These are phyloP conservation scores for Paramecium octaurelia DNA, from an alignment of 73 alveolate species.

Conservation along the genomic window DNA sequence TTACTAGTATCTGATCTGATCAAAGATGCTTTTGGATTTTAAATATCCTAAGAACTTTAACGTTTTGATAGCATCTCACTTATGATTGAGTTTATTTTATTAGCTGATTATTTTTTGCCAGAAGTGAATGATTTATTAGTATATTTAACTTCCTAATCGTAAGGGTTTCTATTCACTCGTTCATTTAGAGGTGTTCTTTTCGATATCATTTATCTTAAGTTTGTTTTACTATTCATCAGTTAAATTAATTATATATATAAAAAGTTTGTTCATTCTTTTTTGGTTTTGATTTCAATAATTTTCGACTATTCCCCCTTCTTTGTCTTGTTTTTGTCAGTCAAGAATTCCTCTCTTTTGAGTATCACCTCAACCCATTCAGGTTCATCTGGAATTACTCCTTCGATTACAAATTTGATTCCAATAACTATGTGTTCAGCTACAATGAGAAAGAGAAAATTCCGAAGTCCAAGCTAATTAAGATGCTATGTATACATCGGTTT, in stretches of 20 bases:
- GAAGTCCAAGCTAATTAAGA: neutral
- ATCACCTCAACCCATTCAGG: conserved; percentile 10
- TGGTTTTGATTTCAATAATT: neutral
- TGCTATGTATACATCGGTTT: neutral
- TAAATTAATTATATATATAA: neutral
- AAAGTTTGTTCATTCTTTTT: neutral
- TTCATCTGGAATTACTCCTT: conserved; percentile 12
- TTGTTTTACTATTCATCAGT: conserved; percentile 24
- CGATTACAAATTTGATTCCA: neutral
- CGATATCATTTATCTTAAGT: neutral
- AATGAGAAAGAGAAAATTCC: neutral
- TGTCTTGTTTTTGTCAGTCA: neutral
- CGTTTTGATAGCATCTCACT: neutral
- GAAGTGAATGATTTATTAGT: conserved; percentile 10
- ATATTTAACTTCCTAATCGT: neutral
- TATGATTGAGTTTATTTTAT: conserved; percentile 12
- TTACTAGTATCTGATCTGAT: neutral
- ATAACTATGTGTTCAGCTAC: conserved; percentile 2
- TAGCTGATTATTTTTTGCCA: conserved; percentile 15
- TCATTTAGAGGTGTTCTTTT: neutral
- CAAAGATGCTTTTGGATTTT: neutral
- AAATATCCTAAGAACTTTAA: neutral
- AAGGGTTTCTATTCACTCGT: neutral
- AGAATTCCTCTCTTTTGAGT: neutral
- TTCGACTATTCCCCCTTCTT: neutral